phyloP scores from a whole-genome alignment of 108 stramenopile genomes.

The Cafeteria roenbergensis region DNA sequence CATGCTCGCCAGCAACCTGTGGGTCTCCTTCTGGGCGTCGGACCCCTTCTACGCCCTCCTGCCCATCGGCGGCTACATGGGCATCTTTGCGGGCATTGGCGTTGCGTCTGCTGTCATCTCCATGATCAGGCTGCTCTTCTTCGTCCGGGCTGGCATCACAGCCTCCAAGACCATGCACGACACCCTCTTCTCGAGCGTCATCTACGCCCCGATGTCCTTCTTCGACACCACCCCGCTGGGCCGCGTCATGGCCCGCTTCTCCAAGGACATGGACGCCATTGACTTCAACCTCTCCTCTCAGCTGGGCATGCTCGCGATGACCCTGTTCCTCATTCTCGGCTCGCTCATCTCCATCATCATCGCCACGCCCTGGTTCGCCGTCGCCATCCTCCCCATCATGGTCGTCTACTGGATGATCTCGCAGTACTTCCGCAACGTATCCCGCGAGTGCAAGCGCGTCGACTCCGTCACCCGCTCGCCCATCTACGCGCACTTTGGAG shows the following conservation, averaged over 20 bases:
- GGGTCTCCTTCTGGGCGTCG: neutral
- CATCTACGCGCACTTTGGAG: conserved; percentile 77
- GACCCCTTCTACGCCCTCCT: neutral
- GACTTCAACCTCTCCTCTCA: conserved; percentile 60
- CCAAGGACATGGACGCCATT: conserved; percentile 57
- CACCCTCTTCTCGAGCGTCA: conserved; percentile 46
- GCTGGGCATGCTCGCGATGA: conserved; percentile 47
- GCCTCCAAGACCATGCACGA: conserved; percentile 63
- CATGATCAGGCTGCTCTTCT: conserved; percentile 38
- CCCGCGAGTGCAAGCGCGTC: conserved; percentile 65
- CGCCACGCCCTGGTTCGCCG: conserved; percentile 47
- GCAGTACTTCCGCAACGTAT: conserved; percentile 59
- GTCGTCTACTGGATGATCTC: conserved; percentile 44
- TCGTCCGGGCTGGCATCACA: conserved; percentile 58
- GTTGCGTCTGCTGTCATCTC: neutral
- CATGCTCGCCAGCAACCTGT: neutral
- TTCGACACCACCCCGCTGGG: conserved; percentile 84
- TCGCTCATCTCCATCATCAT: neutral
- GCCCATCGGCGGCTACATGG: neutral
- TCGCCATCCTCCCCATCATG: conserved; percentile 41
- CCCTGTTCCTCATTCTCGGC: neutral
- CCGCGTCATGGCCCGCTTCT: conserved; percentile 63
- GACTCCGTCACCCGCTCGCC: conserved; percentile 75
- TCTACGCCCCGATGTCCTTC: conserved; percentile 66
- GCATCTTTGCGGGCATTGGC: neutral